Percentiles rank a stretch among this genome's conserved stretches.
These are phyloP conservation scores for Adansonia digitata DNA, from an alignment of 345 rosid genomes.

Conservation along the genomic window DNA sequence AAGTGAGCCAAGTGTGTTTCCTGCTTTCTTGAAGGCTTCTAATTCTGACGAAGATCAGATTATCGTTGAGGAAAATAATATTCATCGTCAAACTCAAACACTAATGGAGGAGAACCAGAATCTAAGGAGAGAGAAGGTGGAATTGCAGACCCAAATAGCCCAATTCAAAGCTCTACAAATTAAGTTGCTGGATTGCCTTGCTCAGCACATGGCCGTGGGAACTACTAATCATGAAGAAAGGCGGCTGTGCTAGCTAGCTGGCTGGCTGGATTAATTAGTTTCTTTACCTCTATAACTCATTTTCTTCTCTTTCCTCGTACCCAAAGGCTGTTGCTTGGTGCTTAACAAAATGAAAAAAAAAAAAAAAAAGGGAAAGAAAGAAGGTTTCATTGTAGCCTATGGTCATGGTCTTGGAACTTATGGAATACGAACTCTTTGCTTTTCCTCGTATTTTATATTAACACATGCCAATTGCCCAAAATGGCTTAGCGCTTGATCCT, in stretches of 20 bases:
- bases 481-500: not conserved
- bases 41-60: conserved; percentile 9
- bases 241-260: conserved; percentile 20
- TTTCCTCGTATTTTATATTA: not conserved
- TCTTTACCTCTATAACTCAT: not conserved
- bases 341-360: not conserved
- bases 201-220: conserved; percentile 32
- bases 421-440: too few relatives aligned
- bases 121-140: conserved; percentile 36
- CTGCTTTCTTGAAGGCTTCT: conserved; percentile 36
- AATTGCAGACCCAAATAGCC: conserved; percentile 39
- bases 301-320: not conserved
- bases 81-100: not conserved
- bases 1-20: conserved; percentile 41
- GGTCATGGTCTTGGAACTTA: not conserved
- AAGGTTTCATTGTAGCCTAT: not conserved
- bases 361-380: not conserved
- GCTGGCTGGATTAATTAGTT: not conserved
- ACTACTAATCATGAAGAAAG: conserved; percentile 18
- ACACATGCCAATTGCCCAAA: not conserved
- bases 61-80: not conserved
- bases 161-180: conserved; percentile 38
- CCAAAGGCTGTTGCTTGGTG: not conserved
- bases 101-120: conserved; percentile 43
- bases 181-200: conserved; percentile 39